Evolutionary conservation across 1,284 basidiomycete genomes (phyloP).

Genomic region (Gymnopus androsaceus): DNA sequence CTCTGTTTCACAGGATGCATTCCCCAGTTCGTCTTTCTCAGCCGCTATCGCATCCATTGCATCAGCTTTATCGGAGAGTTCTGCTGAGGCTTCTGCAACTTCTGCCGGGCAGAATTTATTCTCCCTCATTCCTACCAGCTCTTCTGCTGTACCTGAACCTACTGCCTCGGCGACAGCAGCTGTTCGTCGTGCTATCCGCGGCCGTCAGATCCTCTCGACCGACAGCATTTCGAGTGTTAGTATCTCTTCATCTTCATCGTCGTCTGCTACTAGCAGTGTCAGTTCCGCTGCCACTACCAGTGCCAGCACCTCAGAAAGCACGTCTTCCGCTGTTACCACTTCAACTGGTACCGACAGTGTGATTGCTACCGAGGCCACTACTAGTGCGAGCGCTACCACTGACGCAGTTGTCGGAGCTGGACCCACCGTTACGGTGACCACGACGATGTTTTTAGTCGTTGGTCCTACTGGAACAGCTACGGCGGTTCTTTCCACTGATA

Average conservation of each 20-base stretch:
- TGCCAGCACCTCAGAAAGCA: background rate
- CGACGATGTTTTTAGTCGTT: constrained; percentile 12
- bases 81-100: background rate
- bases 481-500: constrained; percentile 1
- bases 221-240: background rate
- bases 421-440: constrained; percentile 7
- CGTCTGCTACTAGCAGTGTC: background rate
- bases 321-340: background rate
- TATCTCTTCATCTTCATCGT: background rate
- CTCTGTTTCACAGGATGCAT: background rate
- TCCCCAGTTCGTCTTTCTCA: background rate
- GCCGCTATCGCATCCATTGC: background rate
- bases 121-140: background rate
- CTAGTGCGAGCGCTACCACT: background rate
- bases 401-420: background rate
- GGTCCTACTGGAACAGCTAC: constrained; percentile 6
- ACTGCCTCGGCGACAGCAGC: background rate
- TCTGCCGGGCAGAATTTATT: background rate
- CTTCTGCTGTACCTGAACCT: background rate
- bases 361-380: too few relatives aligned
- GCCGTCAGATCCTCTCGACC: background rate
- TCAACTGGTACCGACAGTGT: background rate
- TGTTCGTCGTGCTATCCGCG: background rate
- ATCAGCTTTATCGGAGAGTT: too few relatives aligned
- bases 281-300: background rate